Percentiles rank a stretch among this genome's conserved stretches.
phyloP scores from a whole-genome alignment of 2,329 filamentous ascomycete species.

The Sporothrix pseudoabietina region DNA sequence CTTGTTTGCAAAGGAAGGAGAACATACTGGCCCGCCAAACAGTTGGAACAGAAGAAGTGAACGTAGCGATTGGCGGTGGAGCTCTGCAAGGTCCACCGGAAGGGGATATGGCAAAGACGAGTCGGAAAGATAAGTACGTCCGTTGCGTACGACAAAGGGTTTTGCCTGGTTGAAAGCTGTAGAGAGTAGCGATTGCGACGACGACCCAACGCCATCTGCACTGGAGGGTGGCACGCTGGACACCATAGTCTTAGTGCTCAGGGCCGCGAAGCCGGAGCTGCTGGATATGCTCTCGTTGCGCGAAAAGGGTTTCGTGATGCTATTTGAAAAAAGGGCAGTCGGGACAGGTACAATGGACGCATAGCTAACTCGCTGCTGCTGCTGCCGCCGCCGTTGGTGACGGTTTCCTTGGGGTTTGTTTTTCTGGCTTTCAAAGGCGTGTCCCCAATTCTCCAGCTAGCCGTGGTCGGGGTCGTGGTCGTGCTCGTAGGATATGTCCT shows the following conservation, averaged over 20 bases:
- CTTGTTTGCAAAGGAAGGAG: conserved; percentile 64
- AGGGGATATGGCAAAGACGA: conserved; percentile 74
- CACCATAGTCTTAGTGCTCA: conserved; percentile 51
- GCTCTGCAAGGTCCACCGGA: conserved; percentile 78
- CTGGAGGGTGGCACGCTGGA: conserved; percentile 53
- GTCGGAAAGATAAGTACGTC: conserved; percentile 81
- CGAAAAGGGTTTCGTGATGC: conserved; percentile 34
- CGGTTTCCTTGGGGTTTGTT: neutral
- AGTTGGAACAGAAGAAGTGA: conserved; percentile 80
- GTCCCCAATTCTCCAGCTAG: neutral
- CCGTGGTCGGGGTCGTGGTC: neutral
- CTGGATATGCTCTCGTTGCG: conserved; percentile 53
- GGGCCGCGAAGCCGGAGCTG: conserved; percentile 48
- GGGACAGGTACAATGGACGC: conserved; percentile 2
- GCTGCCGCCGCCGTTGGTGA: neutral
- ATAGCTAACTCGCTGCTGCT: conserved; percentile 3
- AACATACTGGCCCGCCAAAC: conserved; percentile 78
- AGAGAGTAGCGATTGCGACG: conserved; percentile 36
- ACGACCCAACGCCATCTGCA: conserved; percentile 46
- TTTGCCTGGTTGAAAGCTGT: conserved; percentile 41
- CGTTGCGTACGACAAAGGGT: conserved; percentile 72
- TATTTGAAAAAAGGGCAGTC: neutral
- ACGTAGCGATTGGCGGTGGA: conserved; percentile 83
- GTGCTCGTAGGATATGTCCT: neutral
- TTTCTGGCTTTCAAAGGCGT: neutral